A percentile compares a stretch with the other conserved stretches of the same genome.
phyloP scores from a whole-genome alignment of 169 alveolate species.

The Eimeria acervulina region DNA sequence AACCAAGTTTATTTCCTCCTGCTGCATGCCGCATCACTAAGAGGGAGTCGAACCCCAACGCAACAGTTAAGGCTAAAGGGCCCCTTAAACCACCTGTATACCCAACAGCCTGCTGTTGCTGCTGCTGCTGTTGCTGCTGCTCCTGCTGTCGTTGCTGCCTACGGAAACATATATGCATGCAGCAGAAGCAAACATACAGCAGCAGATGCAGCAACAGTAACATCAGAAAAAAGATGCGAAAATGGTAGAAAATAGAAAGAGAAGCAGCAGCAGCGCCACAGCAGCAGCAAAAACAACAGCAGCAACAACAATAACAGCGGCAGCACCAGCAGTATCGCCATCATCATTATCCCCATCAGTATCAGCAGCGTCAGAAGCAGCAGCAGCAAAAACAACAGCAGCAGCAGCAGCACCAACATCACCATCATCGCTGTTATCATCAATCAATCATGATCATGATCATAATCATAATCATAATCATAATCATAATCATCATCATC shows the following conservation, averaged over 20 bases:
- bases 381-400: no score
- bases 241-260: no score
- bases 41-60: constrained; percentile 97
- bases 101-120: no score
- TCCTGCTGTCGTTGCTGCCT: neutral
- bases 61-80: constrained; percentile 94
- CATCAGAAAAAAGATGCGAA: no score
- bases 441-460: no score
- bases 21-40: constrained; percentile 93
- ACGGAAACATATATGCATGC: neutral
- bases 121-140: no score
- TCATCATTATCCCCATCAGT: no score
- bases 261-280: neutral
- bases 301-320: neutral
- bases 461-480: no score
- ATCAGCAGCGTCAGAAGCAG: no score
- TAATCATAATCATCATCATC: no score
- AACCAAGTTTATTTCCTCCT: constrained; percentile 90
- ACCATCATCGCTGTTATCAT: no score
- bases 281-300: neutral
- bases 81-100: constrained; percentile 22
- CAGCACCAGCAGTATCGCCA: neutral
- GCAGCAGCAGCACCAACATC: no score
- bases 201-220: neutral
- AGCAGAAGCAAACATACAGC: neutral